Conservation (phyloP, 1,284 basidiomycete species). For the Leccinum ponderosum region DNA sequence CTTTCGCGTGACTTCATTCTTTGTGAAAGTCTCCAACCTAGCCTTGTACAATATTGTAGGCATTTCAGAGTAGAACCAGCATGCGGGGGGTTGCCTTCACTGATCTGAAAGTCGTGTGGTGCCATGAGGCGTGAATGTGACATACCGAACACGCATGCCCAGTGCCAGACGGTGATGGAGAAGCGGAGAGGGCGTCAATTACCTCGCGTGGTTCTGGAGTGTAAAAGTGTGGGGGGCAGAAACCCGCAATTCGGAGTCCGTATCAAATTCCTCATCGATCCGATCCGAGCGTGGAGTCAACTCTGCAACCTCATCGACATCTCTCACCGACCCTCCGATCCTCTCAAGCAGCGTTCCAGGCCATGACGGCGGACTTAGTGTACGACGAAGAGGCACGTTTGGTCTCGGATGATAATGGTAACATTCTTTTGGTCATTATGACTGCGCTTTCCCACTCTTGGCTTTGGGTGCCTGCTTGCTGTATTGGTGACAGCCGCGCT, state of each 20-base stretch:
- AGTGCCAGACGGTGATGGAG: neutral
- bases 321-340: slow-evolving; percentile 14
- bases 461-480: slow-evolving; percentile 1
- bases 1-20: too few relatives aligned
- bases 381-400: slow-evolving; percentile 13
- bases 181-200: slow-evolving; percentile 11
- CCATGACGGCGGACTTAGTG: slow-evolving; percentile 12
- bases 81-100: too few relatives aligned
- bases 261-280: slow-evolving; percentile 3
- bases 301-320: slow-evolving; percentile 4
- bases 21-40: too few relatives aligned
- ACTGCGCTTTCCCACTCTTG: slow-evolving; percentile 8
- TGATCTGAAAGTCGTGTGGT: slow-evolving; percentile 2
- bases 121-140: slow-evolving; percentile 12
- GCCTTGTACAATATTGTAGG: too few relatives aligned
- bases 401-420: neutral
- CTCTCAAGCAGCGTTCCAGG: slow-evolving; percentile 22
- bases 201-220: slow-evolving; percentile 28
- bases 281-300: slow-evolving; percentile 3
- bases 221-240: slow-evolving; percentile 10
- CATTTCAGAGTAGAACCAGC: too few relatives aligned
- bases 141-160: slow-evolving; percentile 18
- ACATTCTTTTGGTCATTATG: slow-evolving; percentile 3
- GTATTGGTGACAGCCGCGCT: neutral
- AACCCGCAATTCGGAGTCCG: slow-evolving; percentile 1